Evolutionary conservation across 805 yeast species (phyloP).

Genomic region (Myxozyma neglecta): DNA sequence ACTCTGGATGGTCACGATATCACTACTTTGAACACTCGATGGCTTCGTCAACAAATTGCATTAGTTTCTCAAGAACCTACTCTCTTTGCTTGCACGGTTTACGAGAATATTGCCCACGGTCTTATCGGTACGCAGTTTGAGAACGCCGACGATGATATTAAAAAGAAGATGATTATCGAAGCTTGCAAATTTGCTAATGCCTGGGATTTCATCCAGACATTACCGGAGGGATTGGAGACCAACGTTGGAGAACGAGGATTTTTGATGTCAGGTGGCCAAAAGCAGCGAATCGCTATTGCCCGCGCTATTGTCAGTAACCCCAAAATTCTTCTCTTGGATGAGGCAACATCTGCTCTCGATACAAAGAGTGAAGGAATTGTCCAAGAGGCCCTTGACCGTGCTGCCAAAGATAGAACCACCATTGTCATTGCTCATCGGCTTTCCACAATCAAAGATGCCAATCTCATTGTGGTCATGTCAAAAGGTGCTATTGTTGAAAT

Average conservation of each 20-base stretch:
- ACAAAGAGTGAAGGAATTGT: conserved; percentile 61
- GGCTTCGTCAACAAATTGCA: conserved; percentile 55
- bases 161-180: conserved; percentile 41
- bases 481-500: conserved; percentile 48
- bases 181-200: conserved; percentile 58
- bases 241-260: conserved; percentile 56
- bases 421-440: conserved; percentile 55
- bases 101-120: conserved; percentile 80
- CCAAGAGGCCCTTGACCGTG: conserved; percentile 49
- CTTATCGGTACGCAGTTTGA: conserved; percentile 42
- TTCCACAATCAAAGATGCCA: conserved; percentile 52
- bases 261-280: conserved; percentile 67
- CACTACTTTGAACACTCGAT: conserved; percentile 50
- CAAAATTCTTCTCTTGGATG: conserved; percentile 57
- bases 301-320: conserved; percentile 59
- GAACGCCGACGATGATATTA: conserved; percentile 42
- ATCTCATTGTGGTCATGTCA: conserved; percentile 47
- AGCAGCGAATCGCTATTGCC: conserved; percentile 65
- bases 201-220: conserved; percentile 48
- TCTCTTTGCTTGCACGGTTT: conserved; percentile 73
- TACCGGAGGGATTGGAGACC: conserved; percentile 55
- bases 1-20: conserved; percentile 51
- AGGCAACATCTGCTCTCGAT: conserved; percentile 68
- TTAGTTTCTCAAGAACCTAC: conserved; percentile 59
- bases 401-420: conserved; percentile 44